Evolutionary conservation across 2,329 filamentous ascomycete species (phyloP), one percentile per base, ranked within the genome.

Genomic region (Fusarium phyllophilum): DNA sequence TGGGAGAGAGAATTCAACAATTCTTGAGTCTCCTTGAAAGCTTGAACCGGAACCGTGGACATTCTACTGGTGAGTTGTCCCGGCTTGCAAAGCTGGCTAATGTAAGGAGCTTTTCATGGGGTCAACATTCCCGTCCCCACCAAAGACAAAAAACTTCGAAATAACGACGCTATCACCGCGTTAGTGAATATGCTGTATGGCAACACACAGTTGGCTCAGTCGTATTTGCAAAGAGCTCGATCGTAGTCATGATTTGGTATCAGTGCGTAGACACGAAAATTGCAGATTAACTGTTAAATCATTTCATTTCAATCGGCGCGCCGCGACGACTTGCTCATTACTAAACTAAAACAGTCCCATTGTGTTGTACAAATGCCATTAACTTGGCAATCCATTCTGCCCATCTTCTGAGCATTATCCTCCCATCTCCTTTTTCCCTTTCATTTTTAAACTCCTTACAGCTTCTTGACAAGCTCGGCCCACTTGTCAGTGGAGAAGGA

Each of bases 401-500:
- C 74, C 69, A 76, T 70, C 56, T 68, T 49, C 54, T 69, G 62
- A 52, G 38, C 62, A 66, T 48, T 73, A 68, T 68, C 68, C 71
- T 71, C 68, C 62, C 69, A 66, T 64, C 68, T 57, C 41, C 66
- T 48, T 62, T 70, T 75, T 62, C 54, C 59, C 57, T 62, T 70
- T 38, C 65, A 39, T 55, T 72, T 68, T 66, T 66, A 31, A 54
- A 54, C 52, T 52, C 42, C 83, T 93, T 94, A 98, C 86, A 97
- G 89, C 88, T 95, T 95, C 82, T 95, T 95, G 84, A 91, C 92
- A 79, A 98, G 91, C 91, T 98, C 96, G 85, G 94, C 91, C 90
- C 95, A 98, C 84, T 96, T 96, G 83, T 95, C 94, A 70, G 96
- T 99, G 84, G 94, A 97, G 93, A 98, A 99, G 74, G 93, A 96